A percentile compares a stretch with the other conserved stretches of the same genome.
These are phyloP conservation scores for Melocanna baccifera DNA, from an alignment of 176 grass and related monocot genomes.

Conservation along the genomic window DNA sequence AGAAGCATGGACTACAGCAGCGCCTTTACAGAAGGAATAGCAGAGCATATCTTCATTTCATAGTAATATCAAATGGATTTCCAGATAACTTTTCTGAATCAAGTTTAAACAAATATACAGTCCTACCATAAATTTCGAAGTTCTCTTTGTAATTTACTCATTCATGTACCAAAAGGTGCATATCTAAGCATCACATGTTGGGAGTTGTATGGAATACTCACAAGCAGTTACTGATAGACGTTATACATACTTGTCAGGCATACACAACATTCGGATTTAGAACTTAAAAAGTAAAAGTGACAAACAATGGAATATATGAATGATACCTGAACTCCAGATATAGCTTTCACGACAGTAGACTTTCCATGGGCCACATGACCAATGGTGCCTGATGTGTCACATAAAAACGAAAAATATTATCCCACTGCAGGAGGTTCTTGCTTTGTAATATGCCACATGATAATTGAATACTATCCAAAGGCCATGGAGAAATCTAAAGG, in stretches of 20 bases:
- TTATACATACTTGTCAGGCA: neutral
- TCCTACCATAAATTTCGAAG: neutral
- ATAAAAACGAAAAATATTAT: conserved; percentile 15
- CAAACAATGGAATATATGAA: neutral
- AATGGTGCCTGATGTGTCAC: conserved; percentile 67
- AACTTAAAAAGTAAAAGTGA: neutral
- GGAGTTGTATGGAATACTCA: conserved; percentile 2
- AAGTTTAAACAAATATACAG: neutral
- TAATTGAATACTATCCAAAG: too few relatives aligned
- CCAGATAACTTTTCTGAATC: neutral
- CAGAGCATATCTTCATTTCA: neutral
- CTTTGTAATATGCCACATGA: neutral
- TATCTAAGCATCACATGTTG: neutral
- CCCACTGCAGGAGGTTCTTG: neutral
- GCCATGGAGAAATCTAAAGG: too few relatives aligned
- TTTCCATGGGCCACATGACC: conserved; percentile 93
- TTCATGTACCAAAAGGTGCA: neutral
- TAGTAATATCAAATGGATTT: neutral
- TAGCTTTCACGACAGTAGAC: conserved; percentile 91
- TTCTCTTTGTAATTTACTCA: neutral
- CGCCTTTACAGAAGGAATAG: neutral
- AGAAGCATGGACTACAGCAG: neutral
- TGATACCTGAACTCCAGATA: conserved; percentile 88
- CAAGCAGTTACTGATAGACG: neutral
- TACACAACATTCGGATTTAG: neutral